Evolutionary conservation across 2,329 filamentous ascomycete species (phyloP).

Genomic region (Fusarium torulosum): DNA sequence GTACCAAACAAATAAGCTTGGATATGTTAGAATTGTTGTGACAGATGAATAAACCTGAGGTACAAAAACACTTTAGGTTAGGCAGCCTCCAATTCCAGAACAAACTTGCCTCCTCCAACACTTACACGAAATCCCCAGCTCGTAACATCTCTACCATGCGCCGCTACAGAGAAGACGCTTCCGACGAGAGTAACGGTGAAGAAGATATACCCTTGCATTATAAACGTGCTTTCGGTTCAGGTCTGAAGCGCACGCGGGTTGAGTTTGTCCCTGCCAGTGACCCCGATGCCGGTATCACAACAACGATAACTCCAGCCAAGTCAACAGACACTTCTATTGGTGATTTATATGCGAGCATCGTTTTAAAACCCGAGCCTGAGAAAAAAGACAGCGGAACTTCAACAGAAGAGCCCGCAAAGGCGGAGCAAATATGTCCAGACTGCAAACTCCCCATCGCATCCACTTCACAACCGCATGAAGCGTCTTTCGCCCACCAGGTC

Average conservation of each 20-base stretch:
- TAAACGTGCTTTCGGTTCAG: conserved; percentile 67
- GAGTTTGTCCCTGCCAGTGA: conserved; percentile 69
- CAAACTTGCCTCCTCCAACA: conserved; percentile 18
- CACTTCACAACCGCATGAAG: conserved; percentile 62
- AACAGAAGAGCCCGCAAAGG: conserved; percentile 39
- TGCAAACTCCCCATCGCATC: conserved; percentile 55
- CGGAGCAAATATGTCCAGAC: conserved; percentile 49
- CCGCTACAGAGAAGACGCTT: conserved; percentile 44
- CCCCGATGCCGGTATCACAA: conserved; percentile 47
- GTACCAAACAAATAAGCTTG: not conserved
- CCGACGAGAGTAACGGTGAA: conserved; percentile 51
- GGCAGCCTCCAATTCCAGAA: not conserved
- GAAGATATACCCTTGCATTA: conserved; percentile 66
- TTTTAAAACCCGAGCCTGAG: conserved; percentile 59
- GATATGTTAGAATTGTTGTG: not conserved
- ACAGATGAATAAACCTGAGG: not conserved
- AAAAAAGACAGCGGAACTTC: conserved; percentile 6
- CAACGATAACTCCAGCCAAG: conserved; percentile 35
- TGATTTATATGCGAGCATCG: conserved; percentile 75
- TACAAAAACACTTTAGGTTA: conserved; percentile 12
- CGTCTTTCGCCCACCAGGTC: conserved; percentile 78
- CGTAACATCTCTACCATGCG: conserved; percentile 43
- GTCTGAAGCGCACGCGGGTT: conserved; percentile 66
- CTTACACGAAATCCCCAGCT: not conserved
- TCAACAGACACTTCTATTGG: conserved; percentile 51